Evolutionary conservation across 2,329 filamentous ascomycete genomes (phyloP).

Genomic region (Juglanconis sp.): DNA sequence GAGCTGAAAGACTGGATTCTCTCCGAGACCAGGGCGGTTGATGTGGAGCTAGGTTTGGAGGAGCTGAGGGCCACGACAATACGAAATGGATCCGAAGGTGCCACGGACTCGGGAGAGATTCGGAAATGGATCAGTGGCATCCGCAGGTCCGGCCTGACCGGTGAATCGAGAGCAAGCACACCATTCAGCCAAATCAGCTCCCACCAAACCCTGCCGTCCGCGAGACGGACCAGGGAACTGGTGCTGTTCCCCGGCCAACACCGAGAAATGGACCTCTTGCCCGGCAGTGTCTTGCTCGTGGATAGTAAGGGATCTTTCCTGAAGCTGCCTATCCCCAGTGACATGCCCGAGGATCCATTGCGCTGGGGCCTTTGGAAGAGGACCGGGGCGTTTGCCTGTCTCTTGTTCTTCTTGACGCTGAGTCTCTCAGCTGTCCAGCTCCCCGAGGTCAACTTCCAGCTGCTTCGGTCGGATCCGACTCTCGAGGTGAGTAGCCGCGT

Average conservation of each 20-base stretch:
- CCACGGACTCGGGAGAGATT: not conserved
- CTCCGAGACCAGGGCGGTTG: not conserved
- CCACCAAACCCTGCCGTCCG: not conserved
- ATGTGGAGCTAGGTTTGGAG: not conserved
- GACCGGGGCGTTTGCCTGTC: not conserved
- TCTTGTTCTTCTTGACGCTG: not conserved
- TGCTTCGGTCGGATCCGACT: not conserved
- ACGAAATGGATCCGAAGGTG: not conserved
- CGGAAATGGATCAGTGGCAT: not conserved
- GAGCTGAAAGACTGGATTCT: not conserved
- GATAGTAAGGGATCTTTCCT: not conserved
- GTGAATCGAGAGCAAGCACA: not conserved
- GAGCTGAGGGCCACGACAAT: not conserved
- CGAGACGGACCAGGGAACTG: not conserved
- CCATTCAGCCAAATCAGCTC: not conserved
- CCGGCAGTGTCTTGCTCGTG: not conserved
- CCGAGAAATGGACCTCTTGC: not conserved
- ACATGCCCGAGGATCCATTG: not conserved
- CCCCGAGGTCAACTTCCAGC: not conserved
- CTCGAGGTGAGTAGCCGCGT: not conserved
- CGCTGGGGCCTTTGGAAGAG: not conserved
- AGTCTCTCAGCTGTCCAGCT: not conserved
- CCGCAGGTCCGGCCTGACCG: not conserved
- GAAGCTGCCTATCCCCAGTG: not conserved
- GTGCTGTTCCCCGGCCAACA: not conserved